phyloP scores from a whole-genome alignment of 108 stramenopile species.

The Nitzschia putrida region DNA sequence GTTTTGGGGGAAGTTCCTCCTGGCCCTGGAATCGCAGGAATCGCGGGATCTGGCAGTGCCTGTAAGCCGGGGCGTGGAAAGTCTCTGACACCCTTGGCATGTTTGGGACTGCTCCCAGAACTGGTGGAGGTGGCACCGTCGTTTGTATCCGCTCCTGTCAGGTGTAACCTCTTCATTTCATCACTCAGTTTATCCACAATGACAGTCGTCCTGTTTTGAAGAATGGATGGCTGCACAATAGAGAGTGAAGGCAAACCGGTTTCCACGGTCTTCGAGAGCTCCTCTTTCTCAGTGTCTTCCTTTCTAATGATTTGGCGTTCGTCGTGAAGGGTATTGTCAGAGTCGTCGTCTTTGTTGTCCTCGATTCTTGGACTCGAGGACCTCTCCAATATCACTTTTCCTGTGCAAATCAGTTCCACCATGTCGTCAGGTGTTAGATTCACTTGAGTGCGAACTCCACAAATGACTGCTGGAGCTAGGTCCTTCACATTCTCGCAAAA shows the following conservation, averaged over 20 bases:
- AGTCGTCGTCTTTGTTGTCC: slow-evolving; percentile 44
- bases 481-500: slow-evolving; percentile 64
- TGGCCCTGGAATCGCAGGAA: not conserved
- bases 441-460: slow-evolving; percentile 82
- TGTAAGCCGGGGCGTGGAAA: not conserved
- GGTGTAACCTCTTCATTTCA: slow-evolving; percentile 50
- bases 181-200: slow-evolving; percentile 59
- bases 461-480: slow-evolving; percentile 68
- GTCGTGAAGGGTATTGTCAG: slow-evolving; percentile 51
- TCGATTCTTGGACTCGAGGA: slow-evolving; percentile 19
- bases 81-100: not conserved
- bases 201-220: slow-evolving; percentile 50
- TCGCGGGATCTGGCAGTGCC: not conserved
- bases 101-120: not conserved
- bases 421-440: slow-evolving; percentile 89
- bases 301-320: slow-evolving; percentile 58
- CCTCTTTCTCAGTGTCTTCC: slow-evolving; percentile 61
- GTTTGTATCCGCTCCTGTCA: slow-evolving; percentile 1
- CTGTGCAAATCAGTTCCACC: slow-evolving; percentile 77
- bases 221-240: slow-evolving; percentile 35
- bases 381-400: slow-evolving; percentile 75
- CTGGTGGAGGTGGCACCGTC: not conserved
- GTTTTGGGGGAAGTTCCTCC: slow-evolving; percentile 11
- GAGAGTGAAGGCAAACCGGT: slow-evolving; percentile 45
- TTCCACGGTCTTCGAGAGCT: slow-evolving; percentile 57